phyloP scores from a whole-genome alignment of 768 basidiomycete species.

The Dioszegia hungarica region DNA sequence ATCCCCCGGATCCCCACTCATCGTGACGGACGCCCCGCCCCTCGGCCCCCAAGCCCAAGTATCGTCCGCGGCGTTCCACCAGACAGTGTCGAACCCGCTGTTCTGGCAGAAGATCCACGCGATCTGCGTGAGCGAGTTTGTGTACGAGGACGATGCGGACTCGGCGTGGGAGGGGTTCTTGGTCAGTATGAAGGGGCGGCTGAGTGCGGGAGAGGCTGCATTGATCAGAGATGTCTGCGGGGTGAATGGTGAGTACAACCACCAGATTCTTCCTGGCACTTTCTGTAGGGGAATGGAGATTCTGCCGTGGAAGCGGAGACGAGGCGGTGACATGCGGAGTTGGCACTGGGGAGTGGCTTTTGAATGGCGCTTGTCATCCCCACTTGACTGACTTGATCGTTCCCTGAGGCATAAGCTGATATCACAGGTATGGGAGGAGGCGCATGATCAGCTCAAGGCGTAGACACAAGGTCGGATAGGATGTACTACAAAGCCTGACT shows the following conservation, averaged over 20 bases:
- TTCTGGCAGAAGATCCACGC: constrained; percentile 71
- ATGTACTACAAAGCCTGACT: too few species aligned
- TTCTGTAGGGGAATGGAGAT: too few species aligned
- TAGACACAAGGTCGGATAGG: too few species aligned
- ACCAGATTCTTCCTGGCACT: too few species aligned
- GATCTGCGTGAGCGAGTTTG: constrained; percentile 67
- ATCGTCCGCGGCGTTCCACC: constrained; percentile 56
- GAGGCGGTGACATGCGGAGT: too few species aligned
- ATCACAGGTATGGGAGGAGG: too few species aligned
- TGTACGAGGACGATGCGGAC: constrained; percentile 61
- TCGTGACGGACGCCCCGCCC: constrained; percentile 50
- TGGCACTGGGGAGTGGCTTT: too few species aligned
- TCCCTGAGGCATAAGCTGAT: too few species aligned
- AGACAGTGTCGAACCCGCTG: constrained; percentile 65
- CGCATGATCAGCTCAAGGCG: too few species aligned
- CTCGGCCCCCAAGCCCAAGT: constrained; percentile 40
- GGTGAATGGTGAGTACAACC: constrained; percentile 62
- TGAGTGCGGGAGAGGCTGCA: constrained; percentile 82
- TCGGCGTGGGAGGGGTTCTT: constrained; percentile 83
- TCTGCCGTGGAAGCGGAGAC: too few species aligned
- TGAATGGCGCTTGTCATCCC: too few species aligned
- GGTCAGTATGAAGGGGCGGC: constrained; percentile 67
- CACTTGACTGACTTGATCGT: too few species aligned
- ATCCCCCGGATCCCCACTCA: constrained; percentile 52
- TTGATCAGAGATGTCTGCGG: constrained; percentile 85